Evolutionary conservation across 352 stramenopile genomes (phyloP).

Genomic region (Globisporangium spinosum): DNA sequence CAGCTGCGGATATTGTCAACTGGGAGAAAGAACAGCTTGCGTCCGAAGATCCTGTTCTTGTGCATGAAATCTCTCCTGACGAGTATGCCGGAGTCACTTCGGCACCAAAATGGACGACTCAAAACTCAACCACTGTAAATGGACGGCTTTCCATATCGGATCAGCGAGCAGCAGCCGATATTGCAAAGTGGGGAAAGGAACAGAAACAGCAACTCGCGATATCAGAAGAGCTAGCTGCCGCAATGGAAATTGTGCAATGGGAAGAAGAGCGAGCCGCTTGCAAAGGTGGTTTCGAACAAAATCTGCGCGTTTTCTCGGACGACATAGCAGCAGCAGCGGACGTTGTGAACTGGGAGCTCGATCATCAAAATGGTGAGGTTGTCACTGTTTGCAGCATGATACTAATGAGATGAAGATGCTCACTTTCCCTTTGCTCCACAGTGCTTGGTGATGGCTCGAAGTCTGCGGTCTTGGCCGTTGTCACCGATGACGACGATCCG

Average conservation of each 20-base stretch:
- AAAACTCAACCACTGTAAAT: not conserved
- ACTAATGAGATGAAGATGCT: not conserved
- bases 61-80: slow-evolving; percentile 18
- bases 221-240: slow-evolving; percentile 14
- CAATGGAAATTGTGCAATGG: slow-evolving; percentile 16
- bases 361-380: slow-evolving; percentile 9
- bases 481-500: slow-evolving; percentile 2
- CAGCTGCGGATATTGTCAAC: slow-evolving; percentile 18
- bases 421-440: not conserved
- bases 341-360: slow-evolving; percentile 23
- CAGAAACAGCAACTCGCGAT: slow-evolving; percentile 24
- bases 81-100: not conserved
- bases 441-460: not conserved
- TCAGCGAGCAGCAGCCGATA: slow-evolving; percentile 37
- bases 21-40: slow-evolving; percentile 23
- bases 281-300: not conserved
- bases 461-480: not conserved
- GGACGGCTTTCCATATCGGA: slow-evolving; percentile 21
- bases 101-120: not conserved
- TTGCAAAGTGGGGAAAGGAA: slow-evolving; percentile 43
- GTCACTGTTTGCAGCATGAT: not conserved
- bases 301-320: slow-evolving; percentile 25
- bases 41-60: slow-evolving; percentile 2
- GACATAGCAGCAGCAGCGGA: slow-evolving; percentile 36
- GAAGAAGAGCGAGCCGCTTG: slow-evolving; percentile 9